Evolutionary conservation across 2,329 filamentous ascomycete species (phyloP).

Genomic region (Xylariaceae sp.): DNA sequence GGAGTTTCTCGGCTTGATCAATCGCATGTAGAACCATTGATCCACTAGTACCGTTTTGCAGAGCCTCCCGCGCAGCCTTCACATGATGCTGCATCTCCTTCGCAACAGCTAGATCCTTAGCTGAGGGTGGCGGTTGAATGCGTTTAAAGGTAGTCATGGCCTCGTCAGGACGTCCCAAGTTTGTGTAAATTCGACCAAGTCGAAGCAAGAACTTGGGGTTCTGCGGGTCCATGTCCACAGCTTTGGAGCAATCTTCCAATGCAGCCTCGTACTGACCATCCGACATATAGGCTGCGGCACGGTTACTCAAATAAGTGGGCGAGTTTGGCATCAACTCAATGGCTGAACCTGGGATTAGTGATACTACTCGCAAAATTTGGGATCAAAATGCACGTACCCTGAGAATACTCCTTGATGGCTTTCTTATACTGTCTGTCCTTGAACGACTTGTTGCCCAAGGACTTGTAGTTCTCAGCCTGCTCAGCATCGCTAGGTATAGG

Average conservation of each 20-base stretch:
- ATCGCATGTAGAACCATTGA: conserved; percentile 91
- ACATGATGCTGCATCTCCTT: conserved; percentile 81
- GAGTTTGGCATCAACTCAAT: conserved; percentile 82
- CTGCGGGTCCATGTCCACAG: conserved; percentile 75
- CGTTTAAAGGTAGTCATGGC: conserved; percentile 76
- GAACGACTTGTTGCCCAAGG: conserved; percentile 92
- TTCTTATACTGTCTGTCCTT: conserved; percentile 86
- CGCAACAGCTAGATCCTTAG: conserved; percentile 80
- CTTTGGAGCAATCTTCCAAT: conserved; percentile 78
- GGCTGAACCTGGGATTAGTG: conserved; percentile 51
- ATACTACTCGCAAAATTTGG: neutral
- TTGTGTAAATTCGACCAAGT: conserved; percentile 84
- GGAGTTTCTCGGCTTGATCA: conserved; percentile 78
- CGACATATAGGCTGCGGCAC: conserved; percentile 89
- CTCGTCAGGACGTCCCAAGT: conserved; percentile 78
- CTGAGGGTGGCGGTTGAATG: conserved; percentile 73
- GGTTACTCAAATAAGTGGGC: conserved; percentile 87
- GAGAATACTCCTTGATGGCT: conserved; percentile 89
- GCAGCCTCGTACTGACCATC: conserved; percentile 73
- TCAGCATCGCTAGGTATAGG: conserved; percentile 53
- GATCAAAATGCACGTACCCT: conserved; percentile 55
- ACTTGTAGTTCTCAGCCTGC: conserved; percentile 88
- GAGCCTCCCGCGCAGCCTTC: conserved; percentile 68
- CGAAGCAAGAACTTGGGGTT: conserved; percentile 87
- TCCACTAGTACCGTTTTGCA: conserved; percentile 69